Evolutionary conservation across 2,329 filamentous ascomycete species (phyloP).

Genomic region (Pseudogymnoascus destructans): DNA sequence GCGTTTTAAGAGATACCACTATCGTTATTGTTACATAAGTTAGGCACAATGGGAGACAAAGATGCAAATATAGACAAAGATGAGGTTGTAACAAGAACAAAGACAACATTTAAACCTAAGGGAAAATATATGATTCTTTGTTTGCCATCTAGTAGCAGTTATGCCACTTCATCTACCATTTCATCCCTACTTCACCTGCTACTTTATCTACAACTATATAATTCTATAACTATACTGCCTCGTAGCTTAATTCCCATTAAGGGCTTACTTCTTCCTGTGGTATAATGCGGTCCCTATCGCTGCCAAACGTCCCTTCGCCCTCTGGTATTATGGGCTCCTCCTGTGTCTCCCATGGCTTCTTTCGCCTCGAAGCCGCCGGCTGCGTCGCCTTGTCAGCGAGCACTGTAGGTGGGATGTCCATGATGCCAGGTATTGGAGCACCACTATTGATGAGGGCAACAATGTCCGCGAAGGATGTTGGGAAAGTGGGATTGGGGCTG

Average conservation of each 20-base stretch:
- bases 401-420: constrained; percentile 71
- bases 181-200: neutral
- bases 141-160: neutral
- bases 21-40: neutral
- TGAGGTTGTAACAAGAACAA: neutral
- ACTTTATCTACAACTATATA: neutral
- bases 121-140: neutral
- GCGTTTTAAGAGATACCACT: neutral
- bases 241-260: neutral
- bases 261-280: constrained; percentile 17
- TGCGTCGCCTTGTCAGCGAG: constrained; percentile 51
- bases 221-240: neutral
- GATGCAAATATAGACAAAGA: too few species aligned
- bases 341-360: constrained; percentile 69
- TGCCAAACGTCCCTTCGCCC: constrained; percentile 25
- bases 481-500: constrained; percentile 10
- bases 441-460: constrained; percentile 74
- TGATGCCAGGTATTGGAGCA: constrained; percentile 74
- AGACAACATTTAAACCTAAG: neutral
- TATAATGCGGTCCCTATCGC: constrained; percentile 20
- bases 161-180: neutral
- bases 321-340: constrained; percentile 27
- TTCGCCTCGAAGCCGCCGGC: constrained; percentile 29
- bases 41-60: neutral
- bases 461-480: constrained; percentile 59